These are phyloP conservation scores for Entomortierella parvispora DNA, from an alignment of 192 early-diverging fungal genomes.

Conservation along the genomic window DNA sequence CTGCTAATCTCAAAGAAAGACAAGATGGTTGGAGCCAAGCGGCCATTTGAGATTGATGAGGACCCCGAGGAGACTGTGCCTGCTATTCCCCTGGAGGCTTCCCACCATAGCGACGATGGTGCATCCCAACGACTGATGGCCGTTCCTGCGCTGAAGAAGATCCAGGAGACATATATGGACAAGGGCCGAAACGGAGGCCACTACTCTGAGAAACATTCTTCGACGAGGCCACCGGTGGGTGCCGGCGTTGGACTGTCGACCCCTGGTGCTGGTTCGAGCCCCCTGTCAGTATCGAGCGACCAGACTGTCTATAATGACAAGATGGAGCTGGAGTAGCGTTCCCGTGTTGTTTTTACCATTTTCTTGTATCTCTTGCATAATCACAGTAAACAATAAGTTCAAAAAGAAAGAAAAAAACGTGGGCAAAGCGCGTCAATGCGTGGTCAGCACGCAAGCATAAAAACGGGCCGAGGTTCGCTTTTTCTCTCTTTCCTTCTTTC, in stretches of 20 bases:
- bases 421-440: background rate
- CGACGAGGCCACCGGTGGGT: too few relatives aligned
- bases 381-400: background rate
- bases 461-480: too few relatives aligned
- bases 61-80: slow-evolving; percentile 28
- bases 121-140: slow-evolving; percentile 36
- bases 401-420: background rate
- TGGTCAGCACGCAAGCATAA: background rate
- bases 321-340: slow-evolving; percentile 50
- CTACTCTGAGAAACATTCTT: too few relatives aligned
- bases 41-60: slow-evolving; percentile 49
- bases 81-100: slow-evolving; percentile 21
- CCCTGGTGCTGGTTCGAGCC: too few relatives aligned
- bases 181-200: background rate
- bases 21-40: slow-evolving; percentile 1
- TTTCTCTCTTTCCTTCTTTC: background rate
- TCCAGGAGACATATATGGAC: slow-evolving; percentile 15
- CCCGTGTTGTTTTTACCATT: too few relatives aligned
- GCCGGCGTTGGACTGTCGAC: too few relatives aligned
- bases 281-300: background rate
- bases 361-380: too few relatives aligned
- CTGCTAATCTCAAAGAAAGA: slow-evolving; percentile 29
- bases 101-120: slow-evolving; percentile 27
- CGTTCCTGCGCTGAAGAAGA: slow-evolving; percentile 43
- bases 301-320: slow-evolving; percentile 36